A percentile compares a stretch with the other conserved stretches of the same genome.
phyloP scores from a whole-genome alignment of 1,139 yeast genomes.

The Suhomyces maxii region DNA sequence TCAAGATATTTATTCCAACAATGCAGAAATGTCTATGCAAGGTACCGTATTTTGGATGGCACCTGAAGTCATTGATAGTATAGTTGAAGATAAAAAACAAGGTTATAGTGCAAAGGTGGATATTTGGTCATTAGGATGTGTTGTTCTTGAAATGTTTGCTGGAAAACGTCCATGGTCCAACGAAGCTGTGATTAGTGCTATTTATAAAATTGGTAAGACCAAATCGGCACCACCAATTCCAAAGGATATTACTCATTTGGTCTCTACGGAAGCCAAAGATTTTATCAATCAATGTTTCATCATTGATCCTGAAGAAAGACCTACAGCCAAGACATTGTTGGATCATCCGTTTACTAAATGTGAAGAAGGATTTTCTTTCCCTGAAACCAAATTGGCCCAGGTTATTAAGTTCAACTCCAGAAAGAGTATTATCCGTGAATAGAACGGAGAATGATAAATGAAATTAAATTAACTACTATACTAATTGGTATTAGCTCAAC shows the following conservation, averaged over 20 bases:
- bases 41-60: constrained; percentile 99
- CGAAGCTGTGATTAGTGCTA: constrained; percentile 75
- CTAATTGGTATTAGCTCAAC: too few relatives aligned
- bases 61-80: constrained; percentile 91
- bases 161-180: constrained; percentile 85
- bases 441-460: not conserved
- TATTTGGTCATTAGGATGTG: constrained; percentile 94
- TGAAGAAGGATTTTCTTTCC: constrained; percentile 55
- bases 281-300: constrained; percentile 80
- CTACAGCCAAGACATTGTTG: constrained; percentile 75
- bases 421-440: constrained; percentile 19
- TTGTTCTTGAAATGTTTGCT: constrained; percentile 91
- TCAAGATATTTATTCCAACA: constrained; percentile 81
- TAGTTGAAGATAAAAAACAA: constrained; percentile 72
- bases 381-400: constrained; percentile 61
- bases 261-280: constrained; percentile 63
- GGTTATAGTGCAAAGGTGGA: constrained; percentile 97
- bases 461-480: too few relatives aligned
- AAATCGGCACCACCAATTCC: constrained; percentile 94
- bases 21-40: constrained; percentile 91
- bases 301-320: constrained; percentile 78
- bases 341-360: constrained; percentile 60
- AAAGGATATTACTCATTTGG: constrained; percentile 67
- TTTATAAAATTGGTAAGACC: constrained; percentile 70
- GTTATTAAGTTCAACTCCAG: constrained; percentile 35